These are phyloP conservation scores for Pythium brachiatum DNA, from an alignment of 352 stramenopile species.

Conservation along the genomic window DNA sequence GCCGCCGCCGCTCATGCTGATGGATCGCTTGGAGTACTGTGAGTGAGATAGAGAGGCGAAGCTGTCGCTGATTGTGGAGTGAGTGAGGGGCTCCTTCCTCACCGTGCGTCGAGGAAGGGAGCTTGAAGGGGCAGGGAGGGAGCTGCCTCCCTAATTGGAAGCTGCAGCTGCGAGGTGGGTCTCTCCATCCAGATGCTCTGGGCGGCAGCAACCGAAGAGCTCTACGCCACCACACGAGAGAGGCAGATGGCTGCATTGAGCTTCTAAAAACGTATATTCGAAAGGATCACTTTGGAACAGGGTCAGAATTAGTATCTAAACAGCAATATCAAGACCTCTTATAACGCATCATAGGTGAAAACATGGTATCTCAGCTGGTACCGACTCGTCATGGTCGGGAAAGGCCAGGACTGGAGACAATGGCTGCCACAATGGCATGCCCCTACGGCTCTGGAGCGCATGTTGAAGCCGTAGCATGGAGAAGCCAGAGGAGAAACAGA, in stretches of 20 bases:
- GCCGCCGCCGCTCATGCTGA: constrained; percentile 49
- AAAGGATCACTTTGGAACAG: background rate
- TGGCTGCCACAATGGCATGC: background rate
- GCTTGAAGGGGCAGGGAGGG: background rate
- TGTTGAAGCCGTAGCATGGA: background rate
- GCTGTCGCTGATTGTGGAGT: constrained; percentile 5
- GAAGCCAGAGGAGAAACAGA: too few relatives aligned
- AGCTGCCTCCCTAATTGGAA: too few relatives aligned
- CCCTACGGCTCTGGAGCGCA: background rate
- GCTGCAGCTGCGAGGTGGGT: constrained; percentile 1
- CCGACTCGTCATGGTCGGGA: background rate
- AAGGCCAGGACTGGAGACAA: background rate
- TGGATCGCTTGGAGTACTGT: background rate
- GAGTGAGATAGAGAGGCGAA: background rate
- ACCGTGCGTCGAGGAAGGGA: background rate
- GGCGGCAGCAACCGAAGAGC: constrained; percentile 5
- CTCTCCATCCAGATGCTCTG: constrained; percentile 9
- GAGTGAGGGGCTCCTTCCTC: background rate
- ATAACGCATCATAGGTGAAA: background rate
- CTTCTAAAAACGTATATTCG: background rate
- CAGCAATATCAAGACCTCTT: background rate
- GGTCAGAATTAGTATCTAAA: background rate
- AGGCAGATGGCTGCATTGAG: constrained; percentile 8
- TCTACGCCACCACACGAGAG: background rate
- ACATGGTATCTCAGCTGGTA: constrained; percentile 17